These are phyloP conservation scores for Dryadomyces quercivorus DNA, from an alignment of 2,329 filamentous ascomycete species.

Conservation along the genomic window DNA sequence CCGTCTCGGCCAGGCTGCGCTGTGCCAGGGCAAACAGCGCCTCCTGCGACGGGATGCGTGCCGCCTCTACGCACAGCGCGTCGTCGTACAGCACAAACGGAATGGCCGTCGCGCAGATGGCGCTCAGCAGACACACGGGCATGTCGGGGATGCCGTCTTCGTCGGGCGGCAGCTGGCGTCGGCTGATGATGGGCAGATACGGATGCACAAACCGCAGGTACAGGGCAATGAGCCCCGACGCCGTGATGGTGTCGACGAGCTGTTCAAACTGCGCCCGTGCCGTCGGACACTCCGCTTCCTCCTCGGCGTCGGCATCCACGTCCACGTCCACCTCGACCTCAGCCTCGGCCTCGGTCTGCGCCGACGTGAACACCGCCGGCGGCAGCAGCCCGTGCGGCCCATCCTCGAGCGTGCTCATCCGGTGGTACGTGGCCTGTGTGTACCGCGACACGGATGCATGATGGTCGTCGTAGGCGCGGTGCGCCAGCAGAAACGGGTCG, in stretches of 20 bases:
- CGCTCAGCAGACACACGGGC: conserved; percentile 1
- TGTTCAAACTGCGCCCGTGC: background rate
- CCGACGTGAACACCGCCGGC: background rate
- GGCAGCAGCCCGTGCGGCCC: background rate
- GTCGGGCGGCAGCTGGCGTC: background rate
- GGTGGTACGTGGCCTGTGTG: background rate
- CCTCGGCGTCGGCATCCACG: background rate
- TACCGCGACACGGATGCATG: conserved; percentile 1
- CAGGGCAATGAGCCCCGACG: background rate
- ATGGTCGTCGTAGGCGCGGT: background rate
- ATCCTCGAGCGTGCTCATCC: background rate
- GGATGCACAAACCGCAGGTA: conserved; percentile 2
- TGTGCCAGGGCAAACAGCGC: background rate
- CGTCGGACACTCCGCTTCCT: background rate
- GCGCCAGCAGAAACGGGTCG: conserved; percentile 3
- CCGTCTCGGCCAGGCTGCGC: background rate
- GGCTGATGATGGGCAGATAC: conserved; percentile 1
- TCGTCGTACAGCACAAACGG: conserved; percentile 5
- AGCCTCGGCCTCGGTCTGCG: background rate
- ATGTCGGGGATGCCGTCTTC: background rate
- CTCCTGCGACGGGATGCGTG: background rate
- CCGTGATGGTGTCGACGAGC: background rate
- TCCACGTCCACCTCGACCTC: background rate
- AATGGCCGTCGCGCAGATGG: conserved; percentile 2
- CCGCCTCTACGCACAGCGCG: background rate